Evolutionary conservation across 768 basidiomycete species (phyloP).

Genomic region (Gyrodon lividus): DNA sequence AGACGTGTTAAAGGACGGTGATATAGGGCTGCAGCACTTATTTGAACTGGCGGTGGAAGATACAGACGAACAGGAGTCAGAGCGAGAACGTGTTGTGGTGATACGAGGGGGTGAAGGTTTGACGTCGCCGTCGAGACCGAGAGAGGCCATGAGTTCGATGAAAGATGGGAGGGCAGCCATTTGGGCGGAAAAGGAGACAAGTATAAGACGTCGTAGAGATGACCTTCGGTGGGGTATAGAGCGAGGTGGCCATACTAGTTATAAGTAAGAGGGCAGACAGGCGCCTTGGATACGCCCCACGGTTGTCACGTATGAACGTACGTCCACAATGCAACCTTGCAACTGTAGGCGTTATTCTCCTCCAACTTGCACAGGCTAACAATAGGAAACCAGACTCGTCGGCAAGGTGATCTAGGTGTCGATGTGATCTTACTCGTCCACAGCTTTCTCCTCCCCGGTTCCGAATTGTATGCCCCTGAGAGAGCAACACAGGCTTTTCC

Average conservation of each 20-base stretch:
- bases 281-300: slow-evolving; percentile 37
- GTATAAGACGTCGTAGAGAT: slow-evolving; percentile 16
- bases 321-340: slow-evolving; percentile 25
- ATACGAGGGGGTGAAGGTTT: slow-evolving; percentile 32
- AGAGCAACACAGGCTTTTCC: no score
- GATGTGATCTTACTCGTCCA: slow-evolving; percentile 14
- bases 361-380: slow-evolving; percentile 31
- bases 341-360: slow-evolving; percentile 20
- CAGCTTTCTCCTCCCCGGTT: slow-evolving; percentile 16
- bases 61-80: slow-evolving; percentile 47
- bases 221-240: slow-evolving; percentile 17
- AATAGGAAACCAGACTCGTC: slow-evolving; percentile 51
- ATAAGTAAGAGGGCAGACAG: slow-evolving; percentile 21
- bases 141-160: slow-evolving; percentile 81
- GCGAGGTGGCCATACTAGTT: slow-evolving; percentile 16
- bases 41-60: slow-evolving; percentile 41
- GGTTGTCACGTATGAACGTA: slow-evolving; percentile 31
- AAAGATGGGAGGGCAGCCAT: slow-evolving; percentile 84
- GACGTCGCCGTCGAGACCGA: slow-evolving; percentile 62
- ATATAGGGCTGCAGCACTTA: slow-evolving; percentile 29
- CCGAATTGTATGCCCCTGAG: slow-evolving; percentile 4
- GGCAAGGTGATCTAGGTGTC: slow-evolving; percentile 54
- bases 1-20: slow-evolving; percentile 38
- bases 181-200: slow-evolving; percentile 32
- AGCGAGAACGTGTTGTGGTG: slow-evolving; percentile 29